These are phyloP conservation scores for Diaporthe ampelina DNA, from an alignment of 2,329 filamentous ascomycete species.

Conservation along the genomic window DNA sequence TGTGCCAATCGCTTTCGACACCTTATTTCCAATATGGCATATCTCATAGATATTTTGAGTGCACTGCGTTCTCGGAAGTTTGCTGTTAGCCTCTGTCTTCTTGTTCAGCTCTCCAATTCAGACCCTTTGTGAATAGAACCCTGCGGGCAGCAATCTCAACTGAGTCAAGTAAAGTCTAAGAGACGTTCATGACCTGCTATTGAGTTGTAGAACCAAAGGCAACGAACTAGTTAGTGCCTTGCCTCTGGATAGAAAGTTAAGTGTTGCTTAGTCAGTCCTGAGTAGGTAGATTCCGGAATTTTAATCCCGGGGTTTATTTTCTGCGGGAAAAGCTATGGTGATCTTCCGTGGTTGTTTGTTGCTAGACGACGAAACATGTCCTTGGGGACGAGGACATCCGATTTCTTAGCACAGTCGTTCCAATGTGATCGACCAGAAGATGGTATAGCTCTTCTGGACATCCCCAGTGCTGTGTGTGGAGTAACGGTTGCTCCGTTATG, in stretches of 20 bases:
- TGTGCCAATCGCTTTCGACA: not conserved
- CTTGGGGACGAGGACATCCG: not conserved
- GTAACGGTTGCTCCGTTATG: not conserved
- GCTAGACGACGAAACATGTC: not conserved
- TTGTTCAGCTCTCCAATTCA: not conserved
- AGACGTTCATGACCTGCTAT: not conserved
- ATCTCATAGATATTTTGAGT: not conserved
- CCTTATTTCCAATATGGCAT: not conserved
- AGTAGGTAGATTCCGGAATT: not conserved
- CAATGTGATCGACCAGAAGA: not conserved
- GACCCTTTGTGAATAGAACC: not conserved
- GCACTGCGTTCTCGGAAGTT: not conserved
- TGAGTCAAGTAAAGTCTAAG: not conserved
- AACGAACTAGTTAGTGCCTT: not conserved
- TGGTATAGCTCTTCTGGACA: not conserved
- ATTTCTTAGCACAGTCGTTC: not conserved
- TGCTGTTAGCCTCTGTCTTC: not conserved
- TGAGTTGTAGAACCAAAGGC: not conserved
- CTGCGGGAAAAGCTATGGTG: not conserved
- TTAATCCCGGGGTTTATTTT: not conserved
- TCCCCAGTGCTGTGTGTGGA: not conserved
- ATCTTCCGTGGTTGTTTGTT: not conserved
- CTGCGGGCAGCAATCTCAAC: not conserved
- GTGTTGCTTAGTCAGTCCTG: not conserved
- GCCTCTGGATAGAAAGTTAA: not conserved